Conservation (phyloP, 495 filamentous ascomycete genomes). For the Aspergillus wentii region DNA sequence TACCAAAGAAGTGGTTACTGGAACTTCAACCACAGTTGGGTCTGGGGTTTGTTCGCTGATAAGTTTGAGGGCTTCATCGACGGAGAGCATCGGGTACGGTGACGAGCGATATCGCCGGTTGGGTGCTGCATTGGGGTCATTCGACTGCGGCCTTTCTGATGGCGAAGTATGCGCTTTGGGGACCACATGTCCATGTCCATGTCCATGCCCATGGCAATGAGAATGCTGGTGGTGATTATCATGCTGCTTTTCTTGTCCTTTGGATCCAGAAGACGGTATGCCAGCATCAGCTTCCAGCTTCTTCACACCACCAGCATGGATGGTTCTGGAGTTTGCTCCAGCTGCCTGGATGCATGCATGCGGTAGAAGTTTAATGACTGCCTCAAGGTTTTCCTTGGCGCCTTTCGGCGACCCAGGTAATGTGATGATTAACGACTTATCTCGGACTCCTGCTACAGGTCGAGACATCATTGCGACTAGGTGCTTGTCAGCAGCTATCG, state of each 20-base stretch:
- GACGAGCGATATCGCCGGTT: conserved; percentile 72
- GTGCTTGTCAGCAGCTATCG: conserved; percentile 13
- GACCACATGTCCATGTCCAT: conserved; percentile 59
- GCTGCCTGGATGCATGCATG: conserved; percentile 91
- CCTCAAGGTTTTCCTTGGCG: conserved; percentile 91
- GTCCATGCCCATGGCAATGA: conserved; percentile 49
- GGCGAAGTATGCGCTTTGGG: conserved; percentile 69
- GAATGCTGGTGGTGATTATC: conserved; percentile 50
- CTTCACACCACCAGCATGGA: conserved; percentile 77
- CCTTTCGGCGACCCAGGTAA: conserved; percentile 95
- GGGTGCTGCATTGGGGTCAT: conserved; percentile 77
- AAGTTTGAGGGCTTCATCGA: conserved; percentile 70
- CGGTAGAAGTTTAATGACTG: conserved; percentile 82
- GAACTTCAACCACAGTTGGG: conserved; percentile 47
- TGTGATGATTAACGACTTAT: conserved; percentile 81
- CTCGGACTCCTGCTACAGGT: conserved; percentile 84
- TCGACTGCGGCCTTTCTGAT: conserved; percentile 60
- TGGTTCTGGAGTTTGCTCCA: conserved; percentile 70
- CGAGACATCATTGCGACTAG: conserved; percentile 96
- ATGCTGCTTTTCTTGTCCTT: conserved; percentile 27
- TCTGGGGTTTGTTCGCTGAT: conserved; percentile 66
- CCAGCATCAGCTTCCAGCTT: conserved; percentile 84
- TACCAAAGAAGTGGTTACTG: conserved; percentile 58
- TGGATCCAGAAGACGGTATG: conserved; percentile 33
- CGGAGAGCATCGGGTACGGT: conserved; percentile 88